Conservation (phyloP, 495 filamentous ascomycete species). For the Penicillium antarcticum region DNA sequence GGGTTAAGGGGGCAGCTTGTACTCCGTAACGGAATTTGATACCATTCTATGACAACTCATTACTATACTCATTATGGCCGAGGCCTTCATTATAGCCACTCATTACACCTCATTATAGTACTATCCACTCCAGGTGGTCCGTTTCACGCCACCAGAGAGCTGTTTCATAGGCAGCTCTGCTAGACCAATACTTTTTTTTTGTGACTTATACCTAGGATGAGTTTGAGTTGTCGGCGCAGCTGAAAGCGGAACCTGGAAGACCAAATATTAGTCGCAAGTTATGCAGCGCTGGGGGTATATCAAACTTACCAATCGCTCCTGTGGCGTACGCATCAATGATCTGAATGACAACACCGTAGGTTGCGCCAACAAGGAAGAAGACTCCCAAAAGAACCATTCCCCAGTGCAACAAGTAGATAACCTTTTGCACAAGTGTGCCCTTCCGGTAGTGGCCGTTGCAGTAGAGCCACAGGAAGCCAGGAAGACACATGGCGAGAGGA, state of each 20-base stretch:
- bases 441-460: slow-evolving; percentile 26
- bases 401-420: slow-evolving; percentile 9
- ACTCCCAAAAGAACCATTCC: slow-evolving; percentile 15
- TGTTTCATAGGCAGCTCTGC: background rate
- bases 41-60: background rate
- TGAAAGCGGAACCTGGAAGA: slow-evolving; percentile 7
- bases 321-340: slow-evolving; percentile 12
- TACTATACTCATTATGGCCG: background rate
- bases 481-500: slow-evolving; percentile 32
- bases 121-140: background rate
- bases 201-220: background rate
- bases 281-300: background rate
- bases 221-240: slow-evolving; percentile 12
- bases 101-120: background rate
- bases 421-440: slow-evolving; percentile 11
- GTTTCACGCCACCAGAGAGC: too few species aligned
- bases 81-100: background rate
- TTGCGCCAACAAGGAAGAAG: slow-evolving; percentile 20
- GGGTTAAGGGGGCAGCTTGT: background rate
- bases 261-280: background rate
- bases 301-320: slow-evolving; percentile 16
- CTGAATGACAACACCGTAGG: slow-evolving; percentile 17
- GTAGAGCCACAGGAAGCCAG: slow-evolving; percentile 42
- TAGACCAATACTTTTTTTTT: background rate
- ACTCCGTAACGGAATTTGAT: background rate